These are phyloP conservation scores for Aspergillus pseudoterreus DNA, from an alignment of 2,329 filamentous ascomycete species.

Conservation along the genomic window DNA sequence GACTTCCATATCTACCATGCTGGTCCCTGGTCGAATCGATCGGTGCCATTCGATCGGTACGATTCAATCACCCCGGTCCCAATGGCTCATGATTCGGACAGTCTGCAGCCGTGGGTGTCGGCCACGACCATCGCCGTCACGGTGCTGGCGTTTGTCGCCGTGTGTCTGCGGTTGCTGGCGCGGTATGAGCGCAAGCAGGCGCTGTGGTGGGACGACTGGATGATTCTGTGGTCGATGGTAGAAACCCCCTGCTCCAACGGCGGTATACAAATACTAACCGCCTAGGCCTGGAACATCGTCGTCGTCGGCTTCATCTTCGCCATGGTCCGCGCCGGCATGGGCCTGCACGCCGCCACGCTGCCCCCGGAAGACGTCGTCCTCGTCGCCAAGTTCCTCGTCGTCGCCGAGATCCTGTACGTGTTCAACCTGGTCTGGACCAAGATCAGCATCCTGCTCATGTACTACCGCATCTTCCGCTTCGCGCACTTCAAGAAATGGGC, in stretches of 20 bases:
- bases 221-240: conserved; percentile 50
- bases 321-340: conserved; percentile 48
- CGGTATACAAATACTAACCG: not conserved
- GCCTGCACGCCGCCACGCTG: conserved; percentile 44
- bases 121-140: conserved; percentile 42
- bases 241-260: too few species aligned
- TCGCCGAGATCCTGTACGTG: conserved; percentile 40
- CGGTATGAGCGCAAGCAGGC: conserved; percentile 42
- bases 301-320: conserved; percentile 49
- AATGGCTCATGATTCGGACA: conserved; percentile 16
- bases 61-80: not conserved
- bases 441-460: conserved; percentile 24
- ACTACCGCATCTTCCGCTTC: conserved; percentile 27
- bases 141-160: conserved; percentile 36
- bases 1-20: not conserved
- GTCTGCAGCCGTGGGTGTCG: conserved; percentile 44
- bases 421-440: conserved; percentile 29
- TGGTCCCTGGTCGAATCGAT: too few species aligned
- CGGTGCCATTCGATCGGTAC: too few species aligned
- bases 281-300: conserved; percentile 22
- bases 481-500: conserved; percentile 26
- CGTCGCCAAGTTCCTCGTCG: conserved; percentile 31
- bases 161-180: conserved; percentile 41
- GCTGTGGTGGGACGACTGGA: conserved; percentile 52
- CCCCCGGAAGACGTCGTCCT: conserved; percentile 31